Conservation (phyloP, 1,139 yeast species). For the Zygosaccharomyces pseudobailii region DNA sequence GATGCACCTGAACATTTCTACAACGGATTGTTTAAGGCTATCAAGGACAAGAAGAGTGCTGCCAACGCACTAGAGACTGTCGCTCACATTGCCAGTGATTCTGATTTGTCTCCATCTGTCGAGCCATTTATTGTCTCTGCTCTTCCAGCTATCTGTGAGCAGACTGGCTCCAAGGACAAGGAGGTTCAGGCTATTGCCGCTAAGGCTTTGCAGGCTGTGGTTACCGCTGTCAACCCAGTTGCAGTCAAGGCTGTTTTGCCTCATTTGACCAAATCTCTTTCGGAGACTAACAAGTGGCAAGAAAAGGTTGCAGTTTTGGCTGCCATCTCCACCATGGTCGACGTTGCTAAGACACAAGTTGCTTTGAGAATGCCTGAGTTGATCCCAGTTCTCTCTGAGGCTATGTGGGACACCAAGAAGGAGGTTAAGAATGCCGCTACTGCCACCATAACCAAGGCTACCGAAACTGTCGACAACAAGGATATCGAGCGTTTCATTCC, state of each 20-base stretch:
- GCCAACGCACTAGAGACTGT: conserved; percentile 82
- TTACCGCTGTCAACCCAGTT: conserved; percentile 83
- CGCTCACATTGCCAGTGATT: conserved; percentile 74
- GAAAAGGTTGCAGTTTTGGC: conserved; percentile 91
- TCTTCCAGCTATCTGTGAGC: conserved; percentile 63
- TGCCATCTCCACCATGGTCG: conserved; percentile 83
- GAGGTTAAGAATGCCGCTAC: conserved; percentile 97
- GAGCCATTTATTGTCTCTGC: conserved; percentile 90
- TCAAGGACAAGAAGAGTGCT: conserved; percentile 74
- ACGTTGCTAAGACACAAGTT: conserved; percentile 90
- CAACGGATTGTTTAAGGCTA: conserved; percentile 65
- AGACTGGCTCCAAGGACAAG: conserved; percentile 87
- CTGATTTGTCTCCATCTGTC: conserved; percentile 81
- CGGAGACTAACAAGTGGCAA: conserved; percentile 89
- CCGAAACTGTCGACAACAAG: conserved; percentile 98
- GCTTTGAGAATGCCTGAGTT: conserved; percentile 99
- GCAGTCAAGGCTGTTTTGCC: conserved; percentile 91
- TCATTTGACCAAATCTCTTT: conserved; percentile 62
- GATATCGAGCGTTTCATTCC: conserved; percentile 99
- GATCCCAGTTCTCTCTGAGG: conserved; percentile 96
- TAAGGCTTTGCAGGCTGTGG: conserved; percentile 70
- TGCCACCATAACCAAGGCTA: conserved; percentile 90
- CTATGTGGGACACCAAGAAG: conserved; percentile 99
- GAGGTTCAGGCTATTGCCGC: conserved; percentile 68
- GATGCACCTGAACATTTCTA: conserved; percentile 94